Base-by-base conservation (phyloP, 768 basidiomycete genomes). In the Macrolepiota dolichaula region DNA sequence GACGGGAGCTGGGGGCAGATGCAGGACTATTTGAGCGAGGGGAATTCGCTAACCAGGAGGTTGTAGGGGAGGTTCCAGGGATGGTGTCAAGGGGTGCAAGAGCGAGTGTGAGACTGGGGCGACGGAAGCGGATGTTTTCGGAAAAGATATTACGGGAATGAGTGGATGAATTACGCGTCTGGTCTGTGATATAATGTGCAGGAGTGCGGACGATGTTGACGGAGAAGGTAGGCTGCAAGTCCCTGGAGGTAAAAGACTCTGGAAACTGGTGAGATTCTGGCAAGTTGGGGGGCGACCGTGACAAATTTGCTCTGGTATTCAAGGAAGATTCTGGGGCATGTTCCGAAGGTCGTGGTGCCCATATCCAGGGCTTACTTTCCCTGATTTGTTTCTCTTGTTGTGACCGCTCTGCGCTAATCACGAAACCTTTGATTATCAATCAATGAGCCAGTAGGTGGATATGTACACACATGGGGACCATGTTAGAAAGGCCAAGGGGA, bases 341-440 rank as follows among this genome's bases (percentile, higher is more conserved):
- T 57, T 47, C 22, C 29, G 44, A 73, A 59, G 74, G 73, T 36
- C 78, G 68, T 22, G 87, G 83, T 70, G 80, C 85, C 89, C 89
- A 91, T 59, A 89, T 79, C 89, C 89, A 91, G 9, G 89, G 89
- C 0, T 89, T 90, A 13, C 80, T 76, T 5, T 75, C 74, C 50
- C 68, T 67, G 35, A 66, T 67, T 11, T 73, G 36, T 38, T 54
- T 13, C 46, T 37, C 46, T 7, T 49, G 29, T 25, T 57, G 69
- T 36, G 71, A 67, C 24, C 71, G 64, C 63, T 80, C 67, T 68
- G 76, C 65, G 38, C 80, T 77, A 64, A 19, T n/a, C 6, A 19
- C 46, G 58, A 29, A 32, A 32, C 29, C 27, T 35, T 47, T 32
- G 27, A 53, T 50, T 44, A 25, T 22, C 58, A 55, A 47, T n/a